Base-by-base conservation (phyloP, 176 grass and related monocot species). In the Carex myosuroides region DNA sequence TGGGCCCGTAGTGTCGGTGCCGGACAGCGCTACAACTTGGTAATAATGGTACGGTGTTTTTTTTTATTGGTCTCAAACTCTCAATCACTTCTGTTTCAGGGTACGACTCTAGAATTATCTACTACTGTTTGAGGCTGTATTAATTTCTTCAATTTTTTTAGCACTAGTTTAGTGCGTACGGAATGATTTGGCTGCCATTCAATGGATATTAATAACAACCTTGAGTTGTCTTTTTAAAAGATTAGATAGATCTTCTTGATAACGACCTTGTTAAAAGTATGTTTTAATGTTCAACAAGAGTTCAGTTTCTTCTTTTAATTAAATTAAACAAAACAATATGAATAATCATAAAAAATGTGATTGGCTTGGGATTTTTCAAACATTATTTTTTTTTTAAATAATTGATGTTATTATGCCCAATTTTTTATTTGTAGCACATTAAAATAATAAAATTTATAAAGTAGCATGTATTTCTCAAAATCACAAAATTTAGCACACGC, bases 61-160 rank as follows among this genome's bases (percentile, higher is more conserved):
- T 82, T 52, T 65, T 67, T 42, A 37, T 80, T 61, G 5, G 54
- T 62, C 78, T 17, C 61, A 17, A 82, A 50, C 80, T 62, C 78
- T 17, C 61, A 17, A 82, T 64, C 80, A 42, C 3, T 65, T 52
- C 12, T 18, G 53, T 66, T 83, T 83, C 60, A 22, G 3, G 6
- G 61, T 33, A 32, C 21, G 21, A 20, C 21, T 56, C 73, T 26
- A 48, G 73, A 77, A 77, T 29, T 32, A 77, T 77, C 73, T 55
- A 5, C 5, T 32, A 0, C 56, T n/a, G 64, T 32, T 77, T 77
- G 24, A 54, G 73, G 24, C 56, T 55, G 24, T 54, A 8, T 56
- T 33, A 55, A 12, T 46, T 44, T 14, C 68, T 70, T 39, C 18
- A 68, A 67, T 12, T 1, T 0, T 22, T 48, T 2, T 21, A n/a